Evolutionary conservation across 2,329 filamentous ascomycete genomes (phyloP).

Genomic region (Penicillium sp.): DNA sequence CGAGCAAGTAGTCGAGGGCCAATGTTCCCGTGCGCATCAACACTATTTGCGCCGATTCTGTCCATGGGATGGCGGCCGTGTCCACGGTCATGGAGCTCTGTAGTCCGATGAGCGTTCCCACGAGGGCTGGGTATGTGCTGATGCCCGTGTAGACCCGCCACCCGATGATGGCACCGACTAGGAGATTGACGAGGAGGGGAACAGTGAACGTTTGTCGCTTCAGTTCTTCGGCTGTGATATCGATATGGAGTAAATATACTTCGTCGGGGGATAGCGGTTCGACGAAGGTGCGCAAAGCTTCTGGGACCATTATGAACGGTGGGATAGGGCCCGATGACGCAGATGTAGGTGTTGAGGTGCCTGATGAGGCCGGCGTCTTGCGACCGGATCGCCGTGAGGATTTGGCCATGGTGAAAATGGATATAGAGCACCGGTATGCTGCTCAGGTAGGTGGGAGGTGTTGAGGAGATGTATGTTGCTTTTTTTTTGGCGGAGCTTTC

Average conservation of each 20-base stretch:
- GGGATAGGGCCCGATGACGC: conserved; percentile 48
- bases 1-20: conserved; percentile 70
- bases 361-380: conserved; percentile 31
- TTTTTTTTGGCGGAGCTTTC: conserved; percentile 7
- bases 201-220: conserved; percentile 84
- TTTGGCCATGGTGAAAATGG: conserved; percentile 35
- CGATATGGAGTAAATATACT: conserved; percentile 84
- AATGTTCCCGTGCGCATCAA: conserved; percentile 64
- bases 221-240: conserved; percentile 66
- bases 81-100: conserved; percentile 68
- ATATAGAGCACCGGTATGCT: background rate
- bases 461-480: no score
- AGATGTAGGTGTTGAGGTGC: conserved; percentile 35
- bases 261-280: conserved; percentile 65
- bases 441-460: background rate
- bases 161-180: conserved; percentile 64
- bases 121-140: conserved; percentile 71
- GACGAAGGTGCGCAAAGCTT: conserved; percentile 66
- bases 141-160: conserved; percentile 69
- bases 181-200: conserved; percentile 73
- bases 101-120: conserved; percentile 66
- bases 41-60: conserved; percentile 59
- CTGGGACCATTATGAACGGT: conserved; percentile 69
- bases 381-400: conserved; percentile 33
- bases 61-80: conserved; percentile 57